Evolutionary conservation across 441 rosid genomes (phyloP), one percentile per base, ranked within the genome.

Genomic region (Isatis lusitanica): DNA sequence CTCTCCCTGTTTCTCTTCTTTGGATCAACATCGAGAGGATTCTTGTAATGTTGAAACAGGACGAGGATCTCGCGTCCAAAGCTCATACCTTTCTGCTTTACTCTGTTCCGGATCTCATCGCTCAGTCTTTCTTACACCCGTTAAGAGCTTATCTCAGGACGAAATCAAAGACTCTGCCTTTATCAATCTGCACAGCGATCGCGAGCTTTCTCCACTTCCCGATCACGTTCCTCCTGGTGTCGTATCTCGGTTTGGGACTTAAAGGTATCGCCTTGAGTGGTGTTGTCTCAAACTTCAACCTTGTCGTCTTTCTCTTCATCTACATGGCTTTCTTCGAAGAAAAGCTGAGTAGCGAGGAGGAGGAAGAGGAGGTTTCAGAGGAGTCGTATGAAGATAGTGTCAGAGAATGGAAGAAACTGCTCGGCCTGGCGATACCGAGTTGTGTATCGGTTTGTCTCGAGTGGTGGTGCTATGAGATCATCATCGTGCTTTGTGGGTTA

Each of bases 391-490:
- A 44, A 74, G 89, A 88, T 16, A 83, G 94, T 71, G 81, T 82
- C 63, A 85, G 64, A 38, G 91, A 87, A 80, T 94, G 98, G 97
- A 85, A 79, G 71, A 38, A 80, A 3, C 81, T 91, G 7, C 30
- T 91, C 53, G 77, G 80, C 61, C 77, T 94, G 44, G 88, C 98
- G 2, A 75, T 94, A 38, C 98, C 97, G 6, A 91, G 96, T 78
- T 92, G 97, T 79, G 42, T 88, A 47, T 94, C 97, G 1, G 97
- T 94, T 35, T 94, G 98, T 73, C 95, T 94, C 16, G 98, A 94
- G 77, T 94, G 98, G 98, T 94, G 98, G 98, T 94, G 97, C 89
- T 94, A 94, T 47, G 98, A 94, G 80, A 92, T 94, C 76, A 92
- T 94, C 97, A 94, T 89, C 59, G 47, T 94, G 74, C 87, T 94